A percentile compares a stretch with the other conserved stretches of the same genome.
Conservation (phyloP, 108 stramenopile species). For the Fragilaria radians region DNA sequence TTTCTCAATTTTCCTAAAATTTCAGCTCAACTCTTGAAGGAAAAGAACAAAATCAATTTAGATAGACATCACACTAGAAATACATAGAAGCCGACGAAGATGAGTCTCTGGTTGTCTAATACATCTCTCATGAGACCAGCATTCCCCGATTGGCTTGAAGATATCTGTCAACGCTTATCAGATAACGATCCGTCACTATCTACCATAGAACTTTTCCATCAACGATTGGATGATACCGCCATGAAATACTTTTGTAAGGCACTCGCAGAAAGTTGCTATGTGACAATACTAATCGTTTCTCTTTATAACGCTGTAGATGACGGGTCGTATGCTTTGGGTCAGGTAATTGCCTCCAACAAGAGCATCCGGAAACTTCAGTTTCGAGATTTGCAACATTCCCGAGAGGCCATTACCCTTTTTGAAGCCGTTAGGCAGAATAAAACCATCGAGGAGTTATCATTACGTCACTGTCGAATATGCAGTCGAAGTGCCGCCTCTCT, state of each 20-base stretch:
- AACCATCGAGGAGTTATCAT: slow-evolving; percentile 10
- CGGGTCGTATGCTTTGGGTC: slow-evolving; percentile 11
- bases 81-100: neutral
- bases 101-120: slow-evolving; percentile 11
- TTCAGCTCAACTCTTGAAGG: no score
- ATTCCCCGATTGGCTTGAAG: slow-evolving; percentile 21
- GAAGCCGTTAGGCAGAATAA: slow-evolving; percentile 2
- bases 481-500: slow-evolving; percentile 2
- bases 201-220: slow-evolving; percentile 13
- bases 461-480: slow-evolving; percentile 16
- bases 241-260: slow-evolving; percentile 1
- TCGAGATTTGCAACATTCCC: slow-evolving; percentile 11
- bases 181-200: slow-evolving; percentile 9
- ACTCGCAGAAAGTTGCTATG: slow-evolving; percentile 8
- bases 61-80: no score
- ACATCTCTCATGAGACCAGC: slow-evolving; percentile 11
- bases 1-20: no score
- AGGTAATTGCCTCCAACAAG: slow-evolving; percentile 1
- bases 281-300: slow-evolving; percentile 7
- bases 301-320: slow-evolving; percentile 17
- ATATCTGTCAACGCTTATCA: slow-evolving; percentile 10
- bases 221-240: slow-evolving; percentile 11
- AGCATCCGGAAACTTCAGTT: slow-evolving; percentile 15
- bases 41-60: no score
- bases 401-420: slow-evolving; percentile 12